Evolutionary conservation across 1,284 basidiomycete species (phyloP), one percentile per base, ranked within the genome.

Genomic region (Farysia itapuensis): DNA sequence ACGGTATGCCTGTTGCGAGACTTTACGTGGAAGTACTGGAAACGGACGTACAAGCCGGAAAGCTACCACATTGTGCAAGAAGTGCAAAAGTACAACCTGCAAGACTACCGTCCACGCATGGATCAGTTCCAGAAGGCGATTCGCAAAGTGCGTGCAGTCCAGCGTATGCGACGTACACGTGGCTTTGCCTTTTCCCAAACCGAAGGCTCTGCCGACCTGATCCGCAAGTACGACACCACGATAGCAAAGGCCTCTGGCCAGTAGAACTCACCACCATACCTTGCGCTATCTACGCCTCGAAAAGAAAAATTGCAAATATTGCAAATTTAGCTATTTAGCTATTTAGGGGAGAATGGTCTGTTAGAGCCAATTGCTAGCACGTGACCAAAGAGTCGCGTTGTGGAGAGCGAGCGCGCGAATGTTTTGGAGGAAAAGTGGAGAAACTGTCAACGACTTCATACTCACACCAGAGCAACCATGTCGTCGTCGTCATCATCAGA

Each of bases 31-130:
- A 69, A 72, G 35, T 66, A 67, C 47, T 75, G 61, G 45, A 64
- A 49, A 58, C 82, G 94, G 57, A 94, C 94, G 22, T 97, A 96
- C 78, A 79, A 80, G 56, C 95, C 95, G 1, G 82, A 85, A 35
- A 86, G 91, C 14, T 97, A 97, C 78, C 94, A 99, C 77, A 91
- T 98, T 61, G 92, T 94, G 0, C 94, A 98, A 75, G 95, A 98
- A 78, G 81, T 84, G 58, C 74, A 76, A 35, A 96, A 96, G 80
- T 96, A 95, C 81, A 95, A 96, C 76, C 86, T 96, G 53, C 91
- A 92, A 8, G 95, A 99, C 75, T 96, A 97, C 77, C 82, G 95
- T 32, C 95, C 95, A 2, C 83, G 94, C 46, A 94, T 97, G 80
- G 94, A 95, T 78, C 94, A 98, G 85, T 80, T 80, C 67, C 79